These are phyloP conservation scores for Barnettozyma salicaria DNA, from an alignment of 805 yeast species.

Conservation along the genomic window DNA sequence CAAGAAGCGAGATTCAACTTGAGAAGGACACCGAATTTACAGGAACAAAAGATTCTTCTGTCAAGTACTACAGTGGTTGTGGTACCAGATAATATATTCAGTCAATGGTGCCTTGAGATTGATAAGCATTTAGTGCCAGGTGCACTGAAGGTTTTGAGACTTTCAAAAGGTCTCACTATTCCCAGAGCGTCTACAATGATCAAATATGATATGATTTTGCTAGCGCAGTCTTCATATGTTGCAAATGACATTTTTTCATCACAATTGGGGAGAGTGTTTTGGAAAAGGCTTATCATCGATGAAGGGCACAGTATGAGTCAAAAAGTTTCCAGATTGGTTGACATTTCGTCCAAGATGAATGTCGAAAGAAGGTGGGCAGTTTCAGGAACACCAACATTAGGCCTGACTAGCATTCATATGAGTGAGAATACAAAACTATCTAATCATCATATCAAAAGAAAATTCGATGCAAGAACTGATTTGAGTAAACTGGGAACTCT, in stretches of 20 bases:
- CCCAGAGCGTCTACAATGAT: conserved; percentile 34
- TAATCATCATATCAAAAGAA: conserved; percentile 42
- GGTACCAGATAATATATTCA: conserved; percentile 60
- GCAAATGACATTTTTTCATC: conserved; percentile 33
- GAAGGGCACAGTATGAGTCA: conserved; percentile 67
- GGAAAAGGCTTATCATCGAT: conserved; percentile 71
- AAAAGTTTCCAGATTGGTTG: conserved; percentile 43
- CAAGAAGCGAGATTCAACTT: conserved; percentile 3
- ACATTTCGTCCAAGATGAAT: conserved; percentile 40
- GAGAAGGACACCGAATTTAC: conserved; percentile 16
- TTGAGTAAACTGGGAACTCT: conserved; percentile 46
- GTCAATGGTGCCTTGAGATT: conserved; percentile 60
- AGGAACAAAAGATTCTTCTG: conserved; percentile 32
- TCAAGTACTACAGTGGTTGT: conserved; percentile 53
- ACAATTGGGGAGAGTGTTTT: conserved; percentile 38
- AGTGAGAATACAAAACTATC: conserved; percentile 17
- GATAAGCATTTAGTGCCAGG: conserved; percentile 44
- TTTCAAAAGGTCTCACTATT: conserved; percentile 17
- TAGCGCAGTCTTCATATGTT: conserved; percentile 43
- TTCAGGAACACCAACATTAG: conserved; percentile 72
- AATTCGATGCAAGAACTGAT: conserved; percentile 49
- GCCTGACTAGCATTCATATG: conserved; percentile 53
- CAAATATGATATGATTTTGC: conserved; percentile 46
- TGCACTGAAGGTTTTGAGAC: conserved; percentile 32
- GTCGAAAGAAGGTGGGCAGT: conserved; percentile 70